Conservation (phyloP, 225 moss, liverwort and hornwort species). For the Marchantia polymorpha region DNA sequence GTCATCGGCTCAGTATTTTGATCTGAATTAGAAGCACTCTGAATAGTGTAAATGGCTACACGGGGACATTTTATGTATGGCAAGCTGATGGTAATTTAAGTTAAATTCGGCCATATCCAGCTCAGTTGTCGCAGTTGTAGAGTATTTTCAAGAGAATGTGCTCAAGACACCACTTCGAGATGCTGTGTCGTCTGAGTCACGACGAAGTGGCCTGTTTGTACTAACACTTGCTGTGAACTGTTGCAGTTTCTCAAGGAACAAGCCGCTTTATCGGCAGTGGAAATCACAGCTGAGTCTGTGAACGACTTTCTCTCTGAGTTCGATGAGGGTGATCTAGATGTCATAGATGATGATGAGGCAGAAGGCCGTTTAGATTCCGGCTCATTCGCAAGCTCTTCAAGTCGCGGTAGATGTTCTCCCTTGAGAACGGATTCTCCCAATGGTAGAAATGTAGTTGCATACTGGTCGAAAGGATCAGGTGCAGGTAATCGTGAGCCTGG, state of each 20-base stretch:
- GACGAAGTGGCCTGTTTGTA: neutral
- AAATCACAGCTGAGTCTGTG: slow-evolving; percentile 90
- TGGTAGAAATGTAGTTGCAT: slow-evolving; percentile 18
- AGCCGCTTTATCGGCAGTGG: slow-evolving; percentile 80
- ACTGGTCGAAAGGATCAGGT: slow-evolving; percentile 34
- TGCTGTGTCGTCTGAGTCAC: neutral
- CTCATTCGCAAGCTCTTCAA: slow-evolving; percentile 45
- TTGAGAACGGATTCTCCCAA: slow-evolving; percentile 18
- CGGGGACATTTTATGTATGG: neutral
- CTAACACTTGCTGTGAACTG: neutral
- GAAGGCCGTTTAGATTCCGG: slow-evolving; percentile 36
- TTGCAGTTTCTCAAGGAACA: slow-evolving; percentile 94
- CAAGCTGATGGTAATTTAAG: neutral
- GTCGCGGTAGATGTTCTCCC: slow-evolving; percentile 20
- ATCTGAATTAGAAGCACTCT: neutral
- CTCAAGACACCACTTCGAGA: neutral
- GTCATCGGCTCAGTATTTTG: neutral
- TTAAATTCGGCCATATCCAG: too few relatives aligned
- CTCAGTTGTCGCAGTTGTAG: too few relatives aligned
- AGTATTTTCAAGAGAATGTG: neutral
- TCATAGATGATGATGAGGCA: slow-evolving; percentile 50
- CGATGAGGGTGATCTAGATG: slow-evolving; percentile 51
- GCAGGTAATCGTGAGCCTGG: slow-evolving; percentile 29
- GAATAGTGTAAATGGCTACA: neutral
- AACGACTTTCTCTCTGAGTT: slow-evolving; percentile 74